Percentiles rank a stretch among this genome's conserved stretches.
These are phyloP conservation scores for Trichopus zeylanicus DNA, from an alignment of 116 monocot species.

Conservation along the genomic window DNA sequence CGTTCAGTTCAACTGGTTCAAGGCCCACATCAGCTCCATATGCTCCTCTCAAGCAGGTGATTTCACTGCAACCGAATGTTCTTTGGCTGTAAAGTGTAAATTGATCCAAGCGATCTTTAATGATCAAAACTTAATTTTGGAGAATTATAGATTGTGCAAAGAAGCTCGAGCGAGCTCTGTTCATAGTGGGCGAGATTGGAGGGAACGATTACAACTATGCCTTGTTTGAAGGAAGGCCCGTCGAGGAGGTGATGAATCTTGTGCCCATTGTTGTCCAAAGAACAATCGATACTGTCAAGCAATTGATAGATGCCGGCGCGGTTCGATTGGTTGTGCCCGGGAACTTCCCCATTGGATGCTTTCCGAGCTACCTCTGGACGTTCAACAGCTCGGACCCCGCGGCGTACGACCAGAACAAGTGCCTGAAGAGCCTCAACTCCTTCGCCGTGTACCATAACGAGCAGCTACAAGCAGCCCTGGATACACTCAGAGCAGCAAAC, in stretches of 20 bases:
- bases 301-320: slow-evolving; percentile 21
- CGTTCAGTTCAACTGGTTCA: slow-evolving; percentile 36
- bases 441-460: slow-evolving; percentile 31
- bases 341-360: slow-evolving; percentile 48
- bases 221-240: slow-evolving; percentile 12
- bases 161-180: slow-evolving; percentile 13
- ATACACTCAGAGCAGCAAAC: slow-evolving; percentile 2
- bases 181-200: slow-evolving; percentile 62
- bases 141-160: slow-evolving; percentile 10
- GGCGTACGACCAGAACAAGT: slow-evolving; percentile 13
- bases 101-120: too few relatives aligned
- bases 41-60: slow-evolving; percentile 19
- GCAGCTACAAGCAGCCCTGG: slow-evolving; percentile 17
- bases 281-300: slow-evolving; percentile 22
- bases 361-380: slow-evolving; percentile 19
- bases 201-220: slow-evolving; percentile 55
- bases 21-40: slow-evolving; percentile 11
- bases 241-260: slow-evolving; percentile 12
- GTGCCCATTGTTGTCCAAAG: slow-evolving; percentile 27
- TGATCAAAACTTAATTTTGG: neutral
- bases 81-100: neutral
- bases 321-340: slow-evolving; percentile 26
- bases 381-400: slow-evolving; percentile 1
- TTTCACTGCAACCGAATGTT: neutral
- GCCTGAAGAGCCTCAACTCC: slow-evolving; percentile 15